Base-by-base conservation (phyloP, 352 stramenopile species). In the Aphanomyces cochlioides region DNA sequence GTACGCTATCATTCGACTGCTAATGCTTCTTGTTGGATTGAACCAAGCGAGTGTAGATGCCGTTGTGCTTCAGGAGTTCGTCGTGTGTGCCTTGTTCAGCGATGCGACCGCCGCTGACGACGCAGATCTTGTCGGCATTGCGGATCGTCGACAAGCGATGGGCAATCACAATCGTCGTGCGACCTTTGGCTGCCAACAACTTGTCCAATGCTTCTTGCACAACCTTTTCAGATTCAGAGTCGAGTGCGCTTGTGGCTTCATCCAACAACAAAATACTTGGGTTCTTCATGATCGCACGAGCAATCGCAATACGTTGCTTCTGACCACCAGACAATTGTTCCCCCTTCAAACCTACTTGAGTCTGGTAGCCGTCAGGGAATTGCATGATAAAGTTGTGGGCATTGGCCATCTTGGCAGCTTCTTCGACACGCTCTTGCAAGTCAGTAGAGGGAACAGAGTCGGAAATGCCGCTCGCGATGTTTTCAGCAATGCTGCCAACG, bases 401-500 rank as follows among this genome's bases (percentile, higher is more conserved):
- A 40, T 80, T 80, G 7, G 76, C 75, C 76, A 79, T 78, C 66
- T 73, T 78, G 12, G 76, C 75, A n/a, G 43, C 43, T n/a, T 50
- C 43, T 50, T 50, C 43, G 43, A 50, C 43, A n/a, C 43, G 43
- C 2, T 12, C 43, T 50, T 50, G 43, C 43, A 50, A 50, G 43
- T 50, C n/a, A n/a, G n/a, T n/a, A n/a, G n/a, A n/a, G n/a, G n/a
- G n/a, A n/a, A n/a, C n/a, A n/a, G n/a, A n/a, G 43, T 50, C 17
- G 1, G 43, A 50, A n/a, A 50, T 50, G 43, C 43, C 43, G 3
- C 59, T 67, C 39, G 98, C 95, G 38, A 93, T 89, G 65, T 99
- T 98, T 72, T 90, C 85, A 80, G 98, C 92, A 47, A 92, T 95
- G 79, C 96, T 90, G 72, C 92, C 88, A 66, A 98, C 92, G 3